Evolutionary conservation across 148 eudicot genomes (phyloP), one percentile per base, ranked within the genome.

Genomic region (Fagopyrum esculentum): DNA sequence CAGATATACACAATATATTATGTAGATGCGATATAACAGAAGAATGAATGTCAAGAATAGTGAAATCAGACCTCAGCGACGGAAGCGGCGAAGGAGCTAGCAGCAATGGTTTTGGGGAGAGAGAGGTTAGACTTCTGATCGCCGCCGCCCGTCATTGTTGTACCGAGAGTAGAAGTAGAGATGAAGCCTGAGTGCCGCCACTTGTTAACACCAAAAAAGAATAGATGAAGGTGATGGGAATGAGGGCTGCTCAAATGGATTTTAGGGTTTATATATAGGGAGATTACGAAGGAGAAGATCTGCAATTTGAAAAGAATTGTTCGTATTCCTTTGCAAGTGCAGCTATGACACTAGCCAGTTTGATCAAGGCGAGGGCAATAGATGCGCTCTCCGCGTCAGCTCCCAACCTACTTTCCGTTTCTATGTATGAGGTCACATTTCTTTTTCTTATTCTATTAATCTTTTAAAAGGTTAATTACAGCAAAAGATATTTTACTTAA

Each of bases 31-130:
- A 22, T 3, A 4, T 9, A 63, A 50, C 17, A 48, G 40, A 5
- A 0, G 22, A 54, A 15, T 46, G 10, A 35, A 10, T 26, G 13
- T 26, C 66, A 60, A 30, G 26, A 5, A 2, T 5, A 35, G 40
- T 0, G 71, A 29, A 74, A 45, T 47, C 26, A 13, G 49, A 94
- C 98, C 97, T 94, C 98, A 61, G 97, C 98, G 77, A 91, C 87
- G 80, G 82, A 90, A 83, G 98, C 96, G 73, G 98, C 97, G 73
- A 91, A 91, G 77, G 98, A 91, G 73, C 98, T 86, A 68, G 90
- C 82, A 71, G 87, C 97, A 47, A 94, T 80, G 1, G 84, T 94
- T 47, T 96, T 91, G 50, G 88, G 75, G 74, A 91, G 84, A 17
- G 98, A 94, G 74, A 94, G 85, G 71, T 84, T 90, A 5, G 81